A percentile compares a stretch with the other conserved stretches of the same genome.
Evolutionary conservation across 2,329 filamentous ascomycete genomes (phyloP).

Genomic region (Remersonia thermophila): DNA sequence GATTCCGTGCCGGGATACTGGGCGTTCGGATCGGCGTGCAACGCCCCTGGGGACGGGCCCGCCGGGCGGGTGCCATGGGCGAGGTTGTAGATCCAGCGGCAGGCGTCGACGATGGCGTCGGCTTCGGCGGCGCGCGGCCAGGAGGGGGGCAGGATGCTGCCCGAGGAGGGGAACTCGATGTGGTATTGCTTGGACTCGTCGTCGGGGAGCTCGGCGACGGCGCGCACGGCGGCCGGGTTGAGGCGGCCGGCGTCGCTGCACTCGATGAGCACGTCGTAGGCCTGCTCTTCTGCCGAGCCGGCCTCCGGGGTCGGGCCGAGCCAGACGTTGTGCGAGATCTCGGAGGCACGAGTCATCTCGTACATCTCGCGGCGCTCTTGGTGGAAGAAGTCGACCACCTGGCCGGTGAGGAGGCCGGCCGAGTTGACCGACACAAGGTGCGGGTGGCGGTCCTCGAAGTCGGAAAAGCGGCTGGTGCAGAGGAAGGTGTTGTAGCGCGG

Average conservation of each 20-base stretch:
- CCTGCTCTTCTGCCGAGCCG: constrained; percentile 41
- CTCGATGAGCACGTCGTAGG: constrained; percentile 79
- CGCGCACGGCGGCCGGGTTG: constrained; percentile 52
- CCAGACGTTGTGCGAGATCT: constrained; percentile 84
- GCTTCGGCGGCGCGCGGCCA: constrained; percentile 50
- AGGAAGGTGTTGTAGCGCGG: constrained; percentile 80
- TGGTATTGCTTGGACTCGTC: constrained; percentile 28
- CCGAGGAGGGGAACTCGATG: constrained; percentile 83
- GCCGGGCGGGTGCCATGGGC: constrained; percentile 50
- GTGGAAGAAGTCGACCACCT: constrained; percentile 76
- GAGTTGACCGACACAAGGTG: constrained; percentile 67
- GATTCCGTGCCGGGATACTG: constrained; percentile 29
- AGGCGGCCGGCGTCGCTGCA: constrained; percentile 75
- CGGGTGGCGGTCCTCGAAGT: constrained; percentile 58
- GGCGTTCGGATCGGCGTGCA: constrained; percentile 22
- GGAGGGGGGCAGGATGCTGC: constrained; percentile 63
- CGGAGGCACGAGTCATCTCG: constrained; percentile 76
- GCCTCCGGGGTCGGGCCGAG: constrained; percentile 76
- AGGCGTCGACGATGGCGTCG: constrained; percentile 73
- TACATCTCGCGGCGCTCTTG: constrained; percentile 90
- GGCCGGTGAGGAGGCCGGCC: constrained; percentile 57
- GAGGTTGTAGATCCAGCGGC: constrained; percentile 79
- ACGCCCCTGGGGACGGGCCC: no score
- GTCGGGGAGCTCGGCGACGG: constrained; percentile 45
- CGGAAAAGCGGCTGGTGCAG: constrained; percentile 47